Evolutionary conservation across 305 asterid genomes (phyloP).

Genomic region (Fraxinus latifolia): DNA sequence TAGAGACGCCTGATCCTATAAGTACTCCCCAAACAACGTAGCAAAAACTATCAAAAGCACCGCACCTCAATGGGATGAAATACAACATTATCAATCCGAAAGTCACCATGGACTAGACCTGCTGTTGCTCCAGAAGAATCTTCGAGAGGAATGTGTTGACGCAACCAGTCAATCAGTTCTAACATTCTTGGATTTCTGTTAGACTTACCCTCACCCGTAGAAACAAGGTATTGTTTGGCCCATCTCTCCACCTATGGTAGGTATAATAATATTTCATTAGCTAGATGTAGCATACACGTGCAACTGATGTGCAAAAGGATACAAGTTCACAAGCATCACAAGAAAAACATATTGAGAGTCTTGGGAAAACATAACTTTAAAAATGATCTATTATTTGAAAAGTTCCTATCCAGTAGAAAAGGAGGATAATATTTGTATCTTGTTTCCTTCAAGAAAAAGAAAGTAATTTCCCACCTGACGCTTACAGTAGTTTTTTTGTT

Average conservation of each 20-base stretch:
- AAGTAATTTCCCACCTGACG: constrained; percentile 58
- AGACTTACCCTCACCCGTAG: constrained; percentile 84
- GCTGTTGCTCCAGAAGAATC: constrained; percentile 77
- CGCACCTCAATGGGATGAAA: constrained; percentile 92
- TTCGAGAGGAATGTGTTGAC: constrained; percentile 71
- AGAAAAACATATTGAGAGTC: neutral
- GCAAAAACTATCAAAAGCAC: constrained; percentile 15
- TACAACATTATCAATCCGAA: constrained; percentile 85
- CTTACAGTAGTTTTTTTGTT: constrained; percentile 70
- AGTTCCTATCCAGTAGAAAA: neutral
- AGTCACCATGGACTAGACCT: constrained; percentile 95
- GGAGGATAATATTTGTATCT: neutral
- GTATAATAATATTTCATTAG: constrained; percentile 19
- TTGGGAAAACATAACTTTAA: neutral
- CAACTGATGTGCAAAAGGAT: neutral
- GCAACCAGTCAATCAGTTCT: constrained; percentile 76
- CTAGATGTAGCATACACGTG: constrained; percentile 40
- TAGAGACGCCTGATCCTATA: neutral
- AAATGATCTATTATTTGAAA: neutral
- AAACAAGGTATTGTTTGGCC: constrained; percentile 79
- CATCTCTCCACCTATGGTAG: constrained; percentile 84
- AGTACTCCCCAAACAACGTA: neutral
- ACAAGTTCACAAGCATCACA: neutral
- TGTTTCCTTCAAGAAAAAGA: neutral
- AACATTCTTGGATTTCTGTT: constrained; percentile 80